Evolutionary conservation across 345 rosid species (phyloP).

Genomic region (Camelina laxa): DNA sequence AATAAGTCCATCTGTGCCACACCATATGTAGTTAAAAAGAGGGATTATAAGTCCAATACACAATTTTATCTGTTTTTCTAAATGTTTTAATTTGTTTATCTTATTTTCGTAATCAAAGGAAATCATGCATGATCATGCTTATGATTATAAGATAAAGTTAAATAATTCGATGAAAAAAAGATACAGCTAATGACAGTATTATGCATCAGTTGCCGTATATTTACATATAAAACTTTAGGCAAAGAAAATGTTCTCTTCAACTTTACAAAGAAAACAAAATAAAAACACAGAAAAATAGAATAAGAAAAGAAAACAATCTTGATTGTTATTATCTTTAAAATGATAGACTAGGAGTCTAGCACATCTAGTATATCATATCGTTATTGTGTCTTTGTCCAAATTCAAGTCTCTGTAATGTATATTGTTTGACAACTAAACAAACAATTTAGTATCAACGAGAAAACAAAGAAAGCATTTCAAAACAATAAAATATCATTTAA

Average conservation of each 20-base stretch:
- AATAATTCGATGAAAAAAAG: not conserved
- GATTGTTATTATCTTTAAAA: too few relatives aligned
- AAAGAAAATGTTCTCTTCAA: not conserved
- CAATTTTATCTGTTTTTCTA: not conserved
- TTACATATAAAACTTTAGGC: not conserved
- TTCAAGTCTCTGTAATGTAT: too few relatives aligned
- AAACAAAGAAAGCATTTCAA: too few relatives aligned
- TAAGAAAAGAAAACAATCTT: too few relatives aligned
- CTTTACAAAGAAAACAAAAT: not conserved
- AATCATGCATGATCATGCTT: constrained; percentile 23
- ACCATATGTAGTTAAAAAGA: not conserved
- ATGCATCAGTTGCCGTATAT: not conserved
- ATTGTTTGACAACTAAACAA: too few relatives aligned
- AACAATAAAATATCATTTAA: too few relatives aligned
- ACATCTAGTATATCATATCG: too few relatives aligned
- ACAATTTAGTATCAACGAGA: too few relatives aligned
- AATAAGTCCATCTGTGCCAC: constrained; percentile 56
- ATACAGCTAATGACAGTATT: constrained; percentile 10
- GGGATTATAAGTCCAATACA: not conserved
- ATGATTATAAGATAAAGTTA: not conserved
- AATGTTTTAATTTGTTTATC: not conserved
- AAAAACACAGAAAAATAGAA: not conserved
- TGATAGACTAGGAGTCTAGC: too few relatives aligned
- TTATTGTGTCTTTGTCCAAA: too few relatives aligned
- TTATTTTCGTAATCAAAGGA: not conserved